Evolutionary conservation across 352 stramenopile species (phyloP).

Genomic region (Globisporangium radiosum): DNA sequence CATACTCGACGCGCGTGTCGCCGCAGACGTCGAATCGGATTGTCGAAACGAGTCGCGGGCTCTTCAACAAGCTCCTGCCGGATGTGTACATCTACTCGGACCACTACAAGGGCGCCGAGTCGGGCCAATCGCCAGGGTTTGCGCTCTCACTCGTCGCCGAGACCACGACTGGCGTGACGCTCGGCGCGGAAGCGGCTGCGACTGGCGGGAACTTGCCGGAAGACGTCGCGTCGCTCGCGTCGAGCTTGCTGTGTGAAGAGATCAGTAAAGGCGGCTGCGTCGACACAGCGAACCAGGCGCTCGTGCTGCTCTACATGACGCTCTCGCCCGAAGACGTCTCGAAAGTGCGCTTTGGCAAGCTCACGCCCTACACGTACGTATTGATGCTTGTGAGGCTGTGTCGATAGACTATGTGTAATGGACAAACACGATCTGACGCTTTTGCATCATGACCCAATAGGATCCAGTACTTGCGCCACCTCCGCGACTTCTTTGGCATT

Average conservation of each 20-base stretch:
- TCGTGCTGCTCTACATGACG: constrained; percentile 97
- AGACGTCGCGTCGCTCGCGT: constrained; percentile 92
- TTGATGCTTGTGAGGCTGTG: background rate
- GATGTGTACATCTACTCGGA: constrained; percentile 99
- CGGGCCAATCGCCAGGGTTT: constrained; percentile 88
- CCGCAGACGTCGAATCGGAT: constrained; percentile 97
- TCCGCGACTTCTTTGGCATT: constrained; percentile 92
- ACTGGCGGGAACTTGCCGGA: constrained; percentile 90
- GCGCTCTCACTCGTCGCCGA: constrained; percentile 94
- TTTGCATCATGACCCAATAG: constrained; percentile 20
- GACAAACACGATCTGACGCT: background rate
- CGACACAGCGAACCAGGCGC: constrained; percentile 93
- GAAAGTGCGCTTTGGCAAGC: constrained; percentile 87
- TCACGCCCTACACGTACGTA: constrained; percentile 77
- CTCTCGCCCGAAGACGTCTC: constrained; percentile 97
- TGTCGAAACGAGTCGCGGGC: constrained; percentile 91
- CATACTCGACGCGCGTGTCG: constrained; percentile 95
- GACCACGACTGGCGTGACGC: constrained; percentile 94
- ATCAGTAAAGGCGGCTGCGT: constrained; percentile 92
- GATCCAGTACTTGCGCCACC: constrained; percentile 84
- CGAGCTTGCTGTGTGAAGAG: constrained; percentile 95
- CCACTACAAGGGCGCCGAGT: constrained; percentile 92
- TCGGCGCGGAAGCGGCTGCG: constrained; percentile 90
- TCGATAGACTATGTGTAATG: background rate
- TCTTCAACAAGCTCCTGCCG: constrained; percentile 97